A percentile compares a stretch with the other conserved stretches of the same genome.
phyloP scores from a whole-genome alignment of 2,329 filamentous ascomycete species.

The Biscogniauxia mediterranea region DNA sequence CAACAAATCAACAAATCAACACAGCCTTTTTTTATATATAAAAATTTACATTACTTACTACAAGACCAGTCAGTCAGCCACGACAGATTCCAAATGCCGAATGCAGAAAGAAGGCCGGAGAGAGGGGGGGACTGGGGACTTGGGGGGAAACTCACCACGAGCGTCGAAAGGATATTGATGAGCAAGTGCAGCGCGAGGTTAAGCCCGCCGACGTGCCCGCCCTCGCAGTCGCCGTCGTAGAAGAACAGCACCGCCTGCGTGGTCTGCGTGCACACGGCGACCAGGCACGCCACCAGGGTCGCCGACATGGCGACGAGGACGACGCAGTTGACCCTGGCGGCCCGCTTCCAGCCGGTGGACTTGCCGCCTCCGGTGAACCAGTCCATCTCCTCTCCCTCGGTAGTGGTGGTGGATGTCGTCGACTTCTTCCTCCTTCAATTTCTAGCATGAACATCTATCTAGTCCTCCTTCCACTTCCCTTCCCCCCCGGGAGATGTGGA shows the following conservation, averaged over 20 bases:
- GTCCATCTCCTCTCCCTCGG: neutral
- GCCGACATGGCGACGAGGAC: constrained; percentile 17
- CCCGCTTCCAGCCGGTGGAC: constrained; percentile 18
- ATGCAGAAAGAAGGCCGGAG: neutral
- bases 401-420: too few relatives aligned
- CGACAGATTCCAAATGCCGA: neutral
- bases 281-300: constrained; percentile 8
- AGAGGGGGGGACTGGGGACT: too few relatives aligned
- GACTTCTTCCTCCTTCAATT: too few relatives aligned
- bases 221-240: constrained; percentile 17
- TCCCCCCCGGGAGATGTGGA: too few relatives aligned
- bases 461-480: too few relatives aligned
- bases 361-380: neutral
- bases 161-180: constrained; percentile 23
- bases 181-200: constrained; percentile 20
- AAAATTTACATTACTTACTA: too few relatives aligned
- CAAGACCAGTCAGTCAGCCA: too few relatives aligned
- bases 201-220: constrained; percentile 8
- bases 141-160: constrained; percentile 19
- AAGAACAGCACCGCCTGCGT: constrained; percentile 15
- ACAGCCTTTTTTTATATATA: too few relatives aligned
- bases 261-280: constrained; percentile 8
- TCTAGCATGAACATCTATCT: too few relatives aligned
- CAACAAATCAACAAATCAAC: too few relatives aligned
- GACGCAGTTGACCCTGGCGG: constrained; percentile 22